These are phyloP conservation scores for Cercospora sp. DNA, from an alignment of 2,329 filamentous ascomycete species.

Conservation along the genomic window DNA sequence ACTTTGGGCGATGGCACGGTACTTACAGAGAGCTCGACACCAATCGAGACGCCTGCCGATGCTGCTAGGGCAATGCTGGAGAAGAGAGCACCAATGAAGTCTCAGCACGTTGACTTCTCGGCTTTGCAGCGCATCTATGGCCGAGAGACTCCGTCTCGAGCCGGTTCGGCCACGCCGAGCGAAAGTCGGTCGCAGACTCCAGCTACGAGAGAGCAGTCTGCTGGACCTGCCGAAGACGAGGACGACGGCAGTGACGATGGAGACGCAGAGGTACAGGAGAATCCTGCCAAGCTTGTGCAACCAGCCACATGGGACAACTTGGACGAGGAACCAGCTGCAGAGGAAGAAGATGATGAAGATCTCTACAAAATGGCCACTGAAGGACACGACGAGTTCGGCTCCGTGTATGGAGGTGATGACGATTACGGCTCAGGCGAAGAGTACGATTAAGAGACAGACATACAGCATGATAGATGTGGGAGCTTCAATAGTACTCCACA, in stretches of 20 bases:
- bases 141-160: slow-evolving; percentile 22
- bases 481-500: no score
- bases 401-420: slow-evolving; percentile 11
- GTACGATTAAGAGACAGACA: slow-evolving; percentile 3
- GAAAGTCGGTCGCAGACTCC: slow-evolving; percentile 15
- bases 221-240: slow-evolving; percentile 13
- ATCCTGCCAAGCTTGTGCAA: slow-evolving; percentile 15
- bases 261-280: slow-evolving; percentile 10
- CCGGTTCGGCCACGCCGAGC: slow-evolving; percentile 21
- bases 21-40: slow-evolving; percentile 44
- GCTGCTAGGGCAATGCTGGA: slow-evolving; percentile 49
- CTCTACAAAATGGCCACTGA: slow-evolving; percentile 11
- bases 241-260: slow-evolving; percentile 10
- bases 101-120: slow-evolving; percentile 51
- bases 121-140: slow-evolving; percentile 45
- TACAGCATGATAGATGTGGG: not conserved
- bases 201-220: slow-evolving; percentile 9
- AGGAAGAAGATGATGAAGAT: slow-evolving; percentile 23
- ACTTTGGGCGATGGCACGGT: slow-evolving; percentile 47
- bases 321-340: slow-evolving; percentile 22
- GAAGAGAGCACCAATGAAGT: slow-evolving; percentile 45
- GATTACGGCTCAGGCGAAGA: slow-evolving; percentile 19
- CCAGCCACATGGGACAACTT: slow-evolving; percentile 14
- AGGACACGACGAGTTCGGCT: slow-evolving; percentile 12
- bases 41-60: slow-evolving; percentile 46